Conservation (phyloP, 2,329 filamentous ascomycete genomes). For the Neoscytalidium dimidiatum region DNA sequence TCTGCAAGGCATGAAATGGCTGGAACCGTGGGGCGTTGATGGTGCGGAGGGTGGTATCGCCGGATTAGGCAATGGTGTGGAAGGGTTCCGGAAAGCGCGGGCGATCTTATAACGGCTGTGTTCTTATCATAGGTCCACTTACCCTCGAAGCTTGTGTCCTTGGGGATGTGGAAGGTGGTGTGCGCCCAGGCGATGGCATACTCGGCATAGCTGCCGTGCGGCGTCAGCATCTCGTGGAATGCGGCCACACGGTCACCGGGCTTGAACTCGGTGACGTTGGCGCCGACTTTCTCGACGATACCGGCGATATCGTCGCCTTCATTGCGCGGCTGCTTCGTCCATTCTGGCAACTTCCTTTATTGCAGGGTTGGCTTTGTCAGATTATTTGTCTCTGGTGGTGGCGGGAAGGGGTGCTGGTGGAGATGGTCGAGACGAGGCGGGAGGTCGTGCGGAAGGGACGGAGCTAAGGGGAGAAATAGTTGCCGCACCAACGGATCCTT, state of each 20-base stretch:
- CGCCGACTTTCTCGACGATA: conserved; percentile 25
- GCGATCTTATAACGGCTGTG: too few species aligned
- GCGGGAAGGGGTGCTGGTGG: background rate
- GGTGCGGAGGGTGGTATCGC: too few species aligned
- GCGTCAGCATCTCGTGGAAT: conserved; percentile 40
- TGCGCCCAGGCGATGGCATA: conserved; percentile 45
- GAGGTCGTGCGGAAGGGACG: background rate
- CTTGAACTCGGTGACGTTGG: conserved; percentile 24
- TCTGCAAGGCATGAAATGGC: too few species aligned
- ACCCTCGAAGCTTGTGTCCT: conserved; percentile 37
- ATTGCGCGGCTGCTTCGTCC: conserved; percentile 10
- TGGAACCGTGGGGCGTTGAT: too few species aligned
- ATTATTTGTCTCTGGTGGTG: background rate
- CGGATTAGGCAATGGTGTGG: too few species aligned
- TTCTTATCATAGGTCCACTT: background rate
- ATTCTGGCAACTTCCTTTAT: background rate
- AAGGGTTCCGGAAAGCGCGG: background rate
- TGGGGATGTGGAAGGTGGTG: conserved; percentile 48
- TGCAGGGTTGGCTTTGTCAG: background rate
- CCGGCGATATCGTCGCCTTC: conserved; percentile 25
- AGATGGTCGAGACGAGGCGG: background rate
- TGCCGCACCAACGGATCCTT: background rate
- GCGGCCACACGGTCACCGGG: conserved; percentile 26
- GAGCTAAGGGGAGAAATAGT: background rate
- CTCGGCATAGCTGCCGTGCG: conserved; percentile 44